Conservation (phyloP, 2,329 filamentous ascomycete genomes). For the Neoarthrinium moseri region DNA sequence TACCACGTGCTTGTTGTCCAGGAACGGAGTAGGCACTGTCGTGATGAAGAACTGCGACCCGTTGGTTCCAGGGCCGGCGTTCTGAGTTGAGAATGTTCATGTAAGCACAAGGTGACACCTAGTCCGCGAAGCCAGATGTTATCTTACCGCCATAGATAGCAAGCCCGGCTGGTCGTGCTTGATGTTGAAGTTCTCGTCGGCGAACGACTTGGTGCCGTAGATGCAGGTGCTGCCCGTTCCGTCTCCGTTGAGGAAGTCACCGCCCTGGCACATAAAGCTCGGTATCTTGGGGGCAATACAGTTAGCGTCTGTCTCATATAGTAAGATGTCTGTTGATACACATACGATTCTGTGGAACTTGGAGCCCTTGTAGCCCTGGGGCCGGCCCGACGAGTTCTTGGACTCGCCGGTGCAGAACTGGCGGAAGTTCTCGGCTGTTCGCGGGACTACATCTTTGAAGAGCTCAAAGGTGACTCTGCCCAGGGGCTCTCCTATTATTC, state of each 20-base stretch:
- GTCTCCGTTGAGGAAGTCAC: slow-evolving; percentile 92
- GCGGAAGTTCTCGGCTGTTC: slow-evolving; percentile 94
- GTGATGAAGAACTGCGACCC: slow-evolving; percentile 98
- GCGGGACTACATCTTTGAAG: slow-evolving; percentile 79
- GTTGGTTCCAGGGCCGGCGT: slow-evolving; percentile 88
- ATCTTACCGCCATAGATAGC: slow-evolving; percentile 86
- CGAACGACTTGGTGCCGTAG: slow-evolving; percentile 81
- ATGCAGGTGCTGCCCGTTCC: slow-evolving; percentile 87
- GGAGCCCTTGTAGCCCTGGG: slow-evolving; percentile 91
- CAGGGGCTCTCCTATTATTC: slow-evolving; percentile 72
- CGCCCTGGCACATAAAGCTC: slow-evolving; percentile 96
- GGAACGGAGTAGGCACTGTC: slow-evolving; percentile 78
- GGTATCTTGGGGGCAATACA: too few species aligned
- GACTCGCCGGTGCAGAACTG: slow-evolving; percentile 95
- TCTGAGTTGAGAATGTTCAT: too few species aligned
- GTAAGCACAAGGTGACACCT: neutral
- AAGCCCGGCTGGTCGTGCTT: slow-evolving; percentile 79
- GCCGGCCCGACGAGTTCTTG: slow-evolving; percentile 72
- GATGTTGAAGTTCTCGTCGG: slow-evolving; percentile 84
- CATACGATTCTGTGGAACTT: slow-evolving; percentile 89
- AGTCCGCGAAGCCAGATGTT: neutral
- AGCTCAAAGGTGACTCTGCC: slow-evolving; percentile 89
- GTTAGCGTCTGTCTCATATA: slow-evolving; percentile 49
- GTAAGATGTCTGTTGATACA: neutral
- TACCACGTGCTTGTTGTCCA: slow-evolving; percentile 92